These are phyloP conservation scores for Nicotiana tabacum DNA, from an alignment of 257 asterid genomes.

Conservation along the genomic window DNA sequence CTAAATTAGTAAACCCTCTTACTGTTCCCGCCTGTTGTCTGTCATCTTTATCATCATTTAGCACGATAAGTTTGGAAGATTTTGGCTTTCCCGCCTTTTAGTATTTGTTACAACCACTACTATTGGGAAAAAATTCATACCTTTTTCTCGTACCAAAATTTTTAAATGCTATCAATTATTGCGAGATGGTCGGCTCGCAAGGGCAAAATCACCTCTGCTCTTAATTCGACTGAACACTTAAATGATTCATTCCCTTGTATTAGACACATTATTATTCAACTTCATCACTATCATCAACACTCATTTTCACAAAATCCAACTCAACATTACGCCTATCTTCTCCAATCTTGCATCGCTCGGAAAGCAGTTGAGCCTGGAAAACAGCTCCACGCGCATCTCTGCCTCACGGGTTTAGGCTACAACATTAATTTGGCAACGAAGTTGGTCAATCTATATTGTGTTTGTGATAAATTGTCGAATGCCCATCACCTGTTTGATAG, in stretches of 20 bases:
- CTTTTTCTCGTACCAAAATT: background rate
- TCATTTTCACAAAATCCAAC: background rate
- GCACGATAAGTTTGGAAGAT: too few species aligned
- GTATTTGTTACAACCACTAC: too few species aligned
- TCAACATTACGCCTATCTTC: slow-evolving; percentile 32
- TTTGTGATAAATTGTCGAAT: slow-evolving; percentile 26
- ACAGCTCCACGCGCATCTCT: slow-evolving; percentile 48
- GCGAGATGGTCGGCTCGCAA: background rate
- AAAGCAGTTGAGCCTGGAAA: slow-evolving; percentile 47
- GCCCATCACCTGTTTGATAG: slow-evolving; percentile 57
- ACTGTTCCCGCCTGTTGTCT: too few species aligned
- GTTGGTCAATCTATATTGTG: slow-evolving; percentile 40
- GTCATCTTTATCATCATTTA: too few species aligned
- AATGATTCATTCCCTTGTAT: background rate
- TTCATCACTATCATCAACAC: background rate
- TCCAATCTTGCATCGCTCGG: slow-evolving; percentile 37
- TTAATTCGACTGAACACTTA: background rate
- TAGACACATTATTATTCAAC: background rate
- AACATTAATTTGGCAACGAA: slow-evolving; percentile 43
- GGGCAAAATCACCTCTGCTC: background rate
- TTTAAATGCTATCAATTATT: background rate
- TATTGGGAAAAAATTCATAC: background rate
- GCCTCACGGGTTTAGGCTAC: slow-evolving; percentile 28
- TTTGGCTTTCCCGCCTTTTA: too few species aligned
- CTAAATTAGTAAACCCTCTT: too few species aligned